Base-by-base conservation (phyloP, 2,329 filamentous ascomycete species). In the Xylaria sp. region DNA sequence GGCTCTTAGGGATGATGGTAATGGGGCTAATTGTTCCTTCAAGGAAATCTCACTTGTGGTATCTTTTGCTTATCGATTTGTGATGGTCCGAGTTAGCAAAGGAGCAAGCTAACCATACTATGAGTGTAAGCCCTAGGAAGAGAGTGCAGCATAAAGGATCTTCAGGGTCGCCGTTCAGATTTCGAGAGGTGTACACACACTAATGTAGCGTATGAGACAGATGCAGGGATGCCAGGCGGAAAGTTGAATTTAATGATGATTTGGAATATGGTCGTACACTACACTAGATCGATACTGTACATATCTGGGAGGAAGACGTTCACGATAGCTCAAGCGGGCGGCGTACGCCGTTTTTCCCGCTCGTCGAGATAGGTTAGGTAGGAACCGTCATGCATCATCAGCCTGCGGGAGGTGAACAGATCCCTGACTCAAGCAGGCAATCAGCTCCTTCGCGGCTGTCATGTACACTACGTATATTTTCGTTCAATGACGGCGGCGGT, bases 341-440 rank as follows among this genome's bases (percentile, higher is more conserved):
- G 66, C 32, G 57, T 18, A 47, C 51, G 58, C 63, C 63, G 47
- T 58, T 32, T 21, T 53, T 42, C 16, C 37, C 37, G 50, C 53
- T 63, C 40, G 23, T 47, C 47, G 3, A 21, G 42, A 48, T 66
- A 53, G 35, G 44, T 54, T 60, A 59, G 48, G 35, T 44, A 63
- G 55, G 64, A 66, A 53, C 67, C 63, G 67, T 60, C 32, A 66
- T 69, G 67, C 66, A 65, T 60, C 62, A 51, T 35, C 37, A 44
- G 59, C 58, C 57, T 63, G 54, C 60, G 67, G 64, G 59, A 66
- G 27, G 63, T 63, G 64, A 60, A 55, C 44, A 66, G 29, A 66
- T 55, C 67, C 40, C 55, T 63, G 64, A 63, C 23, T 3, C 18
- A 27, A 51, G 60, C 67, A 67, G 60, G 59, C 59, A 54, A 48